Percentiles rank a stretch among this genome's conserved stretches.
Evolutionary conservation across 768 basidiomycete species (phyloP).

Genomic region (Galerina marginata): DNA sequence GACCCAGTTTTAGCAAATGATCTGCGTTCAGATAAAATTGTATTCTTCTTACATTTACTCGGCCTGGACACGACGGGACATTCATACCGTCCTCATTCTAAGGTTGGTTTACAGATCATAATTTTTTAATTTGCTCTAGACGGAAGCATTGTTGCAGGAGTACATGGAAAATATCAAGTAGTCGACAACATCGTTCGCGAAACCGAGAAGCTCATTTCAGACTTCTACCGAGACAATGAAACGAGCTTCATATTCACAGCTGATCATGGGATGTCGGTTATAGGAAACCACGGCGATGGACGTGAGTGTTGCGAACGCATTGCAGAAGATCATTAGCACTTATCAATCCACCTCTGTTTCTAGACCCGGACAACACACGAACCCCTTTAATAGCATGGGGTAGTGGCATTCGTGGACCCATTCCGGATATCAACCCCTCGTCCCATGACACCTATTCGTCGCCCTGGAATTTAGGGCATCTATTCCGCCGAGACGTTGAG

Average conservation of each 20-base stretch:
- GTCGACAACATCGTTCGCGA: conserved; percentile 77
- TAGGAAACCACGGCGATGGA: conserved; percentile 91
- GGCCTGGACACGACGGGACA: conserved; percentile 90
- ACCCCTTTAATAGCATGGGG: conserved; percentile 89
- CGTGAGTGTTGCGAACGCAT: conserved; percentile 44
- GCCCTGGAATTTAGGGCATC: conserved; percentile 62
- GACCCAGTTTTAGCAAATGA: conserved; percentile 53
- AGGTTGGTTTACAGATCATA: conserved; percentile 40
- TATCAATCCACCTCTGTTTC: background rate
- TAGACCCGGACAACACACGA: conserved; percentile 87
- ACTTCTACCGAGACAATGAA: conserved; percentile 71
- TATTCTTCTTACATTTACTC: conserved; percentile 85
- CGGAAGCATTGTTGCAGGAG: conserved; percentile 49
- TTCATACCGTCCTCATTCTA: conserved; percentile 82
- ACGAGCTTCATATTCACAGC: conserved; percentile 85
- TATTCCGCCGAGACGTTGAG: conserved; percentile 75
- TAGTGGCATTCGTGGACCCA: conserved; percentile 72
- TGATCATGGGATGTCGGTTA: conserved; percentile 89
- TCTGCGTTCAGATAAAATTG: conserved; percentile 61
- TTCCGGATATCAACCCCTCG: conserved; percentile 57
- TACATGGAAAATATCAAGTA: conserved; percentile 86
- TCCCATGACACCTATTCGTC: conserved; percentile 76
- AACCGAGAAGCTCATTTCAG: conserved; percentile 62
- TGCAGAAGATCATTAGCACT: too few species aligned
- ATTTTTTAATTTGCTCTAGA: background rate